Evolutionary conservation across 805 yeast species (phyloP), one percentile per base, ranked within the genome.

Genomic region (Kluyveromyces siamensis): DNA sequence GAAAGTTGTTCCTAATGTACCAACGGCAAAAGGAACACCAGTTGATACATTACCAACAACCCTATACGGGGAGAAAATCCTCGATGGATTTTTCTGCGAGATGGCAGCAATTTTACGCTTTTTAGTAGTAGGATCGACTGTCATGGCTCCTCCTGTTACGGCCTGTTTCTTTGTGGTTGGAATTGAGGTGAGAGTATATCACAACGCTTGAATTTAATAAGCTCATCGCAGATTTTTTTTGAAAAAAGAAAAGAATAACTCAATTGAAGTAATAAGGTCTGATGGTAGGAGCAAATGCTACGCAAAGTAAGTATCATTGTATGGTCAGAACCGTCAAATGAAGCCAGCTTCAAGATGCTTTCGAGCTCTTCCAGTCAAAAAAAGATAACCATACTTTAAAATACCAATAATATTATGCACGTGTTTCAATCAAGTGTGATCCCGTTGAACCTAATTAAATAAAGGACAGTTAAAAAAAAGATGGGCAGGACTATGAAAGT

Each of bases 41-140:
- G 87, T 87, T 27, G 96, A 76, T n/a, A 95, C 95, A 60, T 87
- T 81, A 5, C 99, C 99, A 25, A 93, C 71, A n/a, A 72, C 85
- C 68, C 96, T 73, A 63, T 87, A 89, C 0, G 96, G 96, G 18
- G 95, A 77, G 65, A 86, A 89, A 33, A 89, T 78, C 61, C 73
- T 79, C 1, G 88, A 82, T 2, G 72, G 48, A 33, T 43, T 43
- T 27, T 43, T 38, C 25, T 37, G 35, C 35, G 35, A 10, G 7
- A 30, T 13, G 3, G 35, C 14, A 30, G 14, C 7, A 4, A 30
- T 2, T 30, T 30, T 30, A 30, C 35, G 35, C 35, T 30, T 30
- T 13, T 30, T 30, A 7, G 8, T 13, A 30, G 14, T 30, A 11
- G 8, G 4, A 30, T 30, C 35, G 14, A 30, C 35, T 4, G 35